Base-by-base conservation (phyloP, 2,329 filamentous ascomycete genomes). In the Colletotrichum truncatum region DNA sequence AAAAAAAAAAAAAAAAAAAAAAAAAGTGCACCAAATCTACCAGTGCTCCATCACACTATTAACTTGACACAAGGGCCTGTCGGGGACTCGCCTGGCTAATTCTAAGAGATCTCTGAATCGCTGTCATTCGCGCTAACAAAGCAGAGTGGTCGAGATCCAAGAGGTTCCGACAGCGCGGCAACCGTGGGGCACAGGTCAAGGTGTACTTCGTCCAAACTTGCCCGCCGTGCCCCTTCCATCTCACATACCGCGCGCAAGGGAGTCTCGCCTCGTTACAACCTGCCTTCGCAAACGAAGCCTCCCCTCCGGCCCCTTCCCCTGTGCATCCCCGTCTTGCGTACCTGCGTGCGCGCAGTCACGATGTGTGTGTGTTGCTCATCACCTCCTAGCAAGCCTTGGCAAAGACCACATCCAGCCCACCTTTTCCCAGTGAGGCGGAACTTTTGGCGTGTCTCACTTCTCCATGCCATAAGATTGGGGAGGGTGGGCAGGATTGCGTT, bases 401-500 rank as follows among this genome's bases (percentile, higher is more conserved):
- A 36, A 41, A 48, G 21, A 34, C 26, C 32, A 21, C 46, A 21
- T 32, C 30, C 34, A 58, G 9, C 28, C 56, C 56, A 61, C 56
- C 56, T 62, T 43, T 45, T 61, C 54, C 62, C 62, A 65, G 49
- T 36, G 39, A 65, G 48, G 62, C 62, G 62, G 62, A 36, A 61
- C 62, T 65, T 65, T 61, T 61, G 62, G 62, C 62, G 56, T 55
- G 62, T 65, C 62, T 65, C 62, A 65, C 34, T 36, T 56, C 48
- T 32, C n/a, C 59, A 28, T 54, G 58, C 51, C 39, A 34, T 23
- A 12, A 28, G 34, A 52, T 52, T 36, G 12, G 18, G 45, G 12
- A 52, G n/a, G 48, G 48, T n/a, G 48, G 45, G 26, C 30, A 34
- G 54, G 38, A 41, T 48, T 52, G 54, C 54, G 32, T 26, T 52